phyloP scores from a whole-genome alignment of 441 rosid genomes.

The Erysimum cheiri region DNA sequence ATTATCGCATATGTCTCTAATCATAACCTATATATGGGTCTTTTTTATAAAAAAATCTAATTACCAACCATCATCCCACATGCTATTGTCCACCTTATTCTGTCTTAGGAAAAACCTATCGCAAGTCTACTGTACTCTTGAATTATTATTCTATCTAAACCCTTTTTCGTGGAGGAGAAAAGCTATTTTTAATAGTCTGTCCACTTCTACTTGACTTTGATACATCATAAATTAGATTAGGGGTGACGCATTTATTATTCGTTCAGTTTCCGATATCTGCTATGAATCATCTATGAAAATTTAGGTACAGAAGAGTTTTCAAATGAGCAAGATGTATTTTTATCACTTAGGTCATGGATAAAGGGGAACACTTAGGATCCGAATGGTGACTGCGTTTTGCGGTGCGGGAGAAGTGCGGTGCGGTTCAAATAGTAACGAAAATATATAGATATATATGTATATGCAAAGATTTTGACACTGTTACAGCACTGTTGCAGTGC shows the following conservation, averaged over 20 bases:
- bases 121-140: not conserved
- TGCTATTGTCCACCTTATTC: conserved; percentile 19
- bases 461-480: too few relatives aligned
- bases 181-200: not conserved
- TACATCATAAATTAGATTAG: conserved; percentile 22
- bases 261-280: not conserved
- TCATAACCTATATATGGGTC: conserved; percentile 13
- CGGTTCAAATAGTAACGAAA: too few relatives aligned
- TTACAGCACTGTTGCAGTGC: too few relatives aligned
- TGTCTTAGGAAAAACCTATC: not conserved
- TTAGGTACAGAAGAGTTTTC: conserved; percentile 4
- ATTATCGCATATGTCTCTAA: conserved; percentile 11
- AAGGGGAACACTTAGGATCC: too few relatives aligned
- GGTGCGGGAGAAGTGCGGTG: too few relatives aligned
- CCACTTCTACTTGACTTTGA: not conserved
- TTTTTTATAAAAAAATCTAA: not conserved
- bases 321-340: conserved; percentile 4
- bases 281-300: not conserved
- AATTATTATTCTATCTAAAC: not conserved
- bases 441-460: too few relatives aligned
- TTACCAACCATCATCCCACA: conserved; percentile 22
- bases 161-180: not conserved
- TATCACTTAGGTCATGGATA: not conserved
- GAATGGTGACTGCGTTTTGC: too few relatives aligned
- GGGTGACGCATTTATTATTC: conserved; percentile 21